A percentile compares a stretch with the other conserved stretches of the same genome.
Conservation (phyloP, 2,329 filamentous ascomycete species). For the Aspergillus japonicus region DNA sequence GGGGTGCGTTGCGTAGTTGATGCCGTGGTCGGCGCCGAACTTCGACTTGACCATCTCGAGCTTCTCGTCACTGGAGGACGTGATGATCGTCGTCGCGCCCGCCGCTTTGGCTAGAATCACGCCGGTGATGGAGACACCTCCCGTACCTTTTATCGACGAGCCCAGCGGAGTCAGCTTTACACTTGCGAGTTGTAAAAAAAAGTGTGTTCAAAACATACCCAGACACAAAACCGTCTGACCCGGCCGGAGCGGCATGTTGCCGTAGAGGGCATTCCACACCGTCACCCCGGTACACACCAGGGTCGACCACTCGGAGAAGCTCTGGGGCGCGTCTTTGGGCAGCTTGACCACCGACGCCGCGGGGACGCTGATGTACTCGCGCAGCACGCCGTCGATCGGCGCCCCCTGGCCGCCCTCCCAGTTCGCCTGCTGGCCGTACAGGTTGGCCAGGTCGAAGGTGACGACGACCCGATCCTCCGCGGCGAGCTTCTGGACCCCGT, state of each 20-base stretch:
- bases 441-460: constrained; percentile 21
- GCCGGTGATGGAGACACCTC: constrained; percentile 42
- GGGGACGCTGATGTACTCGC: constrained; percentile 39
- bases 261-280: constrained; percentile 46
- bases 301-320: constrained; percentile 32
- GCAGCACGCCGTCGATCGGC: constrained; percentile 34
- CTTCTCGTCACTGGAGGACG: constrained; percentile 45
- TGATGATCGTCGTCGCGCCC: constrained; percentile 46
- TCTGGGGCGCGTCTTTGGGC: constrained; percentile 26
- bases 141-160: constrained; percentile 25
- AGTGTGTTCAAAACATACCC: constrained; percentile 29
- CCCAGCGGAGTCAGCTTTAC: neutral
- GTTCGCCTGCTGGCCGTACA: constrained; percentile 28
- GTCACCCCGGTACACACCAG: constrained; percentile 44
- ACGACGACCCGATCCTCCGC: constrained; percentile 36
- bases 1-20: constrained; percentile 39
- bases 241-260: constrained; percentile 25
- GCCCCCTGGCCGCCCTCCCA: constrained; percentile 29
- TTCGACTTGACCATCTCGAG: constrained; percentile 28
- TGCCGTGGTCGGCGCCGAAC: constrained; percentile 41
- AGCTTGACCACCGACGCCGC: constrained; percentile 35
- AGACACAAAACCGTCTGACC: constrained; percentile 20
- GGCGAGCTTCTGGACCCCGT: constrained; percentile 23
- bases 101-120: constrained; percentile 46
- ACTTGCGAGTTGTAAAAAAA: too few relatives aligned